Percentiles rank a stretch among this genome's conserved stretches.
phyloP scores from a whole-genome alignment of 805 yeast genomes.

The Blastobotrys chiropterorum region DNA sequence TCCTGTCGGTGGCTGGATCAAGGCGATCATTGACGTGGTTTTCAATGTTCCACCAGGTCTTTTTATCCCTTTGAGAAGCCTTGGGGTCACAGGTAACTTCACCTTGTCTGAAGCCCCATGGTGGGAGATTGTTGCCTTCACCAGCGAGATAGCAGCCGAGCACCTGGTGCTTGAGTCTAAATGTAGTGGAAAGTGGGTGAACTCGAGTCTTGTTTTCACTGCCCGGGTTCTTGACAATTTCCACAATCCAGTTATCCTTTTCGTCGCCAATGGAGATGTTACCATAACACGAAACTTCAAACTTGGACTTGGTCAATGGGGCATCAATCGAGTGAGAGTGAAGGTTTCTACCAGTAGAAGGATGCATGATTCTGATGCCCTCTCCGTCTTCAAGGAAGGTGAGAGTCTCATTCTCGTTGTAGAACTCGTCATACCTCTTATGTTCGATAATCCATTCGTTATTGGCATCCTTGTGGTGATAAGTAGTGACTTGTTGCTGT shows the following conservation, averaged over 20 bases:
- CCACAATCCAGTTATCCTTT: constrained; percentile 88
- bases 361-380: constrained; percentile 66
- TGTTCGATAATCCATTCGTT: constrained; percentile 64
- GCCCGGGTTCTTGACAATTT: constrained; percentile 49
- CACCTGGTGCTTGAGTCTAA: constrained; percentile 63
- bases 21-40: constrained; percentile 51
- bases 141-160: constrained; percentile 83
- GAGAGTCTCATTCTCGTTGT: constrained; percentile 27
- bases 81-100: constrained; percentile 70
- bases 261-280: constrained; percentile 61
- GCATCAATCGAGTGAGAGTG: constrained; percentile 80
- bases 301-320: constrained; percentile 57
- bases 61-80: constrained; percentile 48
- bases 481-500: constrained; percentile 93
- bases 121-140: constrained; percentile 75
- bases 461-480: constrained; percentile 81
- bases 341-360: constrained; percentile 61
- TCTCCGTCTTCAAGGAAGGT: constrained; percentile 52
- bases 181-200: constrained; percentile 70
- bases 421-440: constrained; percentile 20
- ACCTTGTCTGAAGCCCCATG: constrained; percentile 98
- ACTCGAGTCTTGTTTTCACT: constrained; percentile 31
- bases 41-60: constrained; percentile 80
- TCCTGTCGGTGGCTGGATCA: constrained; percentile 33
- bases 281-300: constrained; percentile 89